A percentile compares a stretch with the other conserved stretches of the same genome.
Evolutionary conservation across 2,329 filamentous ascomycete species (phyloP).

Genomic region (Paramyrothecium roridum): DNA sequence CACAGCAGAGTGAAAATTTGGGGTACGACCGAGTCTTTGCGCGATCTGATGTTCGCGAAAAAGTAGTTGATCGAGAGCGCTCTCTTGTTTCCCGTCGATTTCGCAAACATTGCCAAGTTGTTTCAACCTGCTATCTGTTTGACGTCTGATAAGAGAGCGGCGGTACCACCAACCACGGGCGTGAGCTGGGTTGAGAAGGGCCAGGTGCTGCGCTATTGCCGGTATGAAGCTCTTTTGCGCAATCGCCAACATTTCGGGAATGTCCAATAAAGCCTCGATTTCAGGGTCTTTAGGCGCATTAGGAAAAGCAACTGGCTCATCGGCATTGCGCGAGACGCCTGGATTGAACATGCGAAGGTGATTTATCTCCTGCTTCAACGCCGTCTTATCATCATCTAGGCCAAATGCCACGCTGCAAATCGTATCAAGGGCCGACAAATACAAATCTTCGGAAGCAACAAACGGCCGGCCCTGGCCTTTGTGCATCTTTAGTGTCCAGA

Average conservation of each 20-base stretch:
- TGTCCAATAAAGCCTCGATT: slow-evolving; percentile 16
- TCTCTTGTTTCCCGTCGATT: slow-evolving; percentile 6
- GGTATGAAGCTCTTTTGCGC: slow-evolving; percentile 18
- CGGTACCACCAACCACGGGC: slow-evolving; percentile 20
- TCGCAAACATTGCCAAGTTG: slow-evolving; percentile 9
- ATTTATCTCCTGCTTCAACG: slow-evolving; percentile 10
- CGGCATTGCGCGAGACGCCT: neutral
- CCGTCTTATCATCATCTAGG: slow-evolving; percentile 14
- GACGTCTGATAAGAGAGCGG: slow-evolving; percentile 12
- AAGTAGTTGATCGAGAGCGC: slow-evolving; percentile 29
- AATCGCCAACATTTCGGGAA: slow-evolving; percentile 19
- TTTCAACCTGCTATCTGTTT: slow-evolving; percentile 14
- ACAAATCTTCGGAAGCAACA: slow-evolving; percentile 24
- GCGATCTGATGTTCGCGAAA: slow-evolving; percentile 27
- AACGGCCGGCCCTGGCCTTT: slow-evolving; percentile 26
- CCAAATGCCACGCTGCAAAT: slow-evolving; percentile 32
- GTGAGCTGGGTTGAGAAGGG: slow-evolving; percentile 18
- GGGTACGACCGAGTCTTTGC: slow-evolving; percentile 21
- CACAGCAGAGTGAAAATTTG: slow-evolving; percentile 24
- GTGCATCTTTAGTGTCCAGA: slow-evolving; percentile 29
- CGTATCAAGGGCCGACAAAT: slow-evolving; percentile 27
- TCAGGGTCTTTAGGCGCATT: slow-evolving; percentile 10
- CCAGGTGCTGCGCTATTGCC: slow-evolving; percentile 12
- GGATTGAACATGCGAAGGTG: slow-evolving; percentile 6
- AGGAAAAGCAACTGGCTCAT: slow-evolving; percentile 11